These are phyloP conservation scores for Ophiostoma populinum DNA, from an alignment of 2,329 filamentous ascomycete species.

Conservation along the genomic window DNA sequence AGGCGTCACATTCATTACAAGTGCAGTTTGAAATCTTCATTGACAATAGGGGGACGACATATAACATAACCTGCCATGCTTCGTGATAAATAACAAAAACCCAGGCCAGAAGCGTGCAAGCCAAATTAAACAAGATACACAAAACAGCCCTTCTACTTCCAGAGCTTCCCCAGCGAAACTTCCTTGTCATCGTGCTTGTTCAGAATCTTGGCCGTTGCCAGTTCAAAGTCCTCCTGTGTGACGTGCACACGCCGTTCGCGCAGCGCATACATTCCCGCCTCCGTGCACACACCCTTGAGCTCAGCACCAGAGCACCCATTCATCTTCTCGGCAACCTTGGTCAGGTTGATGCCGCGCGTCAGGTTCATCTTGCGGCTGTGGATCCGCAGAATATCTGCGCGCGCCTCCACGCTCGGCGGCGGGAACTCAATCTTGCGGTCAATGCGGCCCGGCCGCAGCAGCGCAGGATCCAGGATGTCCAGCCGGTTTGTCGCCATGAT, in stretches of 20 bases:
- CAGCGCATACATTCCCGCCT: constrained; percentile 95
- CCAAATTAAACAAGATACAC: background rate
- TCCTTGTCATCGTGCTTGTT: constrained; percentile 99
- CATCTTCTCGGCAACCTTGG: constrained; percentile 99
- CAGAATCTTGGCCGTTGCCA: constrained; percentile 95
- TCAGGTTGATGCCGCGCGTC: constrained; percentile 91
- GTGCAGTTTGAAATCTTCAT: too few species aligned
- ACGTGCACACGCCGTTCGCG: constrained; percentile 93
- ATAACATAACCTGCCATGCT: constrained; percentile 2
- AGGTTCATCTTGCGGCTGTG: constrained; percentile 98
- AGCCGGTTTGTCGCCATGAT: constrained; percentile 99
- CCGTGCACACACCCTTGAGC: constrained; percentile 95
- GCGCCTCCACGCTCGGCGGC: constrained; percentile 85
- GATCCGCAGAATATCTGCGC: constrained; percentile 93
- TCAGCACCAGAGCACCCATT: constrained; percentile 96
- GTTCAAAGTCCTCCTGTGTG: constrained; percentile 96
- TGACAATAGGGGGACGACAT: background rate
- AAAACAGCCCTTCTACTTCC: constrained; percentile 15
- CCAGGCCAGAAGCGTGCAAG: background rate
- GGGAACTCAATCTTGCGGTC: constrained; percentile 99
- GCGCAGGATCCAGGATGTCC: constrained; percentile 88
- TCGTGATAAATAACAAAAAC: background rate
- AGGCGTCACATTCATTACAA: too few species aligned
- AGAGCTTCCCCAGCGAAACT: constrained; percentile 66
- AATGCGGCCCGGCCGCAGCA: constrained; percentile 90